A percentile compares a stretch with the other conserved stretches of the same genome.
phyloP scores from a whole-genome alignment of 208 protist species.

The Acanthamoeba pearcei region DNA sequence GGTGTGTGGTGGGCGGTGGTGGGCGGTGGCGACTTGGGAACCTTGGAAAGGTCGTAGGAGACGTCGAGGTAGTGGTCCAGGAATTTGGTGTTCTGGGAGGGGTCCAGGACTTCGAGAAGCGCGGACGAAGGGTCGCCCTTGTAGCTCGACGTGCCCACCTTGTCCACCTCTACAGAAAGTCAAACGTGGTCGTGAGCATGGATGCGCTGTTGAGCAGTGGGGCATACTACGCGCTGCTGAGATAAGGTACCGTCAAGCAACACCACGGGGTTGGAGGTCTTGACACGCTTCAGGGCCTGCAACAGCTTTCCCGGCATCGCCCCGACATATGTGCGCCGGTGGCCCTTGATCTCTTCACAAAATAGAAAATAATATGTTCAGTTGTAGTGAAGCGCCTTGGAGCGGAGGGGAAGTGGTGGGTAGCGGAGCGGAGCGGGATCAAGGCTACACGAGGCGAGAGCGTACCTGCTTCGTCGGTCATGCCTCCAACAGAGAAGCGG shows the following conservation, averaged over 20 bases:
- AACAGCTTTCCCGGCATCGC: conserved; percentile 94
- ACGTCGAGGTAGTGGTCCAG: conserved; percentile 94
- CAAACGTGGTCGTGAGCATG: neutral
- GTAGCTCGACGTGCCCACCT: conserved; percentile 74
- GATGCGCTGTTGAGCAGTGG: neutral
- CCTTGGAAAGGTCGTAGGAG: conserved; percentile 90
- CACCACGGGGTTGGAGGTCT: conserved; percentile 92
- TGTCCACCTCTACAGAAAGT: conserved; percentile 88
- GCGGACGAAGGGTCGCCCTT: conserved; percentile 91
- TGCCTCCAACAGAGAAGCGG: conserved; percentile 93
- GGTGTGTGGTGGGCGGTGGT: too few relatives aligned
- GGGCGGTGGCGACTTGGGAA: neutral
- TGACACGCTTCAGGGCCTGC: conserved; percentile 88
- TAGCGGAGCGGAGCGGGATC: neutral
- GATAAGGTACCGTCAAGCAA: conserved; percentile 90
- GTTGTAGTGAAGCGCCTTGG: neutral
- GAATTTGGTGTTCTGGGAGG: conserved; percentile 92
- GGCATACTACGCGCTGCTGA: too few relatives aligned
- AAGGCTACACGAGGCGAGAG: neutral
- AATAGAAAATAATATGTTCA: neutral
- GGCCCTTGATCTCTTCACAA: conserved; percentile 92
- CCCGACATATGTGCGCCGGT: conserved; percentile 89
- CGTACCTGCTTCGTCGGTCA: conserved; percentile 86
- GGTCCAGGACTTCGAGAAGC: conserved; percentile 93
- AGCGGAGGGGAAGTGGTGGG: neutral